Evolutionary conservation across 2,329 filamentous ascomycete genomes (phyloP).

Genomic region (Gnomoniopsis smithogilvyi): DNA sequence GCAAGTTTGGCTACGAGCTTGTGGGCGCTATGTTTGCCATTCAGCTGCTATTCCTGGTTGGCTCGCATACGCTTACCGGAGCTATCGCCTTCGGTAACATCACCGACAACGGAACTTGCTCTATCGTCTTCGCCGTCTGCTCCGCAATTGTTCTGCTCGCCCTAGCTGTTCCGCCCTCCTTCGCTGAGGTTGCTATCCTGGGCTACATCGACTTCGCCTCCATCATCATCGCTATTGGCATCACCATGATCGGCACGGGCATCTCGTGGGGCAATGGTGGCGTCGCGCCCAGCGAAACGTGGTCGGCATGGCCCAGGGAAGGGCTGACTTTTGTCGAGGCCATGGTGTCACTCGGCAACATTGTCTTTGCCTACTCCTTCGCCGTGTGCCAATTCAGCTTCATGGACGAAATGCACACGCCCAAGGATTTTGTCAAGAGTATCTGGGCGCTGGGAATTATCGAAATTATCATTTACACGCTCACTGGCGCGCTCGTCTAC

Average conservation of each 20-base stretch:
- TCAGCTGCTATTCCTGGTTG: slow-evolving; percentile 67
- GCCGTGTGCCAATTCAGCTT: slow-evolving; percentile 50
- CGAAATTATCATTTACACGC: slow-evolving; percentile 63
- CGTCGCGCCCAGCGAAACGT: slow-evolving; percentile 26
- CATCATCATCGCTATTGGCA: slow-evolving; percentile 59
- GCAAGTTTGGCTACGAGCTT: slow-evolving; percentile 58
- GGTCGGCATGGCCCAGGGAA: slow-evolving; percentile 44
- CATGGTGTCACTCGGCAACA: slow-evolving; percentile 63
- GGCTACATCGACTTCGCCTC: slow-evolving; percentile 58
- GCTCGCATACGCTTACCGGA: slow-evolving; percentile 69
- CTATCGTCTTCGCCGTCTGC: slow-evolving; percentile 42
- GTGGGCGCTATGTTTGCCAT: slow-evolving; percentile 59
- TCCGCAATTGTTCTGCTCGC: slow-evolving; percentile 44
- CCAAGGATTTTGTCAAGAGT: slow-evolving; percentile 46
- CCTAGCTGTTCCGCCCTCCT: slow-evolving; percentile 45
- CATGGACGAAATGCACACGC: slow-evolving; percentile 53
- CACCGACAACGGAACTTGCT: slow-evolving; percentile 50
- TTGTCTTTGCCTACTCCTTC: slow-evolving; percentile 66
- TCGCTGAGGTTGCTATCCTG: slow-evolving; percentile 46
- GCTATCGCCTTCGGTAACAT: slow-evolving; percentile 66
- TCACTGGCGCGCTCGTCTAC: slow-evolving; percentile 67
- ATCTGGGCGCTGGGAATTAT: slow-evolving; percentile 60
- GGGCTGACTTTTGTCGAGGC: slow-evolving; percentile 48
- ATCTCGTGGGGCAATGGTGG: slow-evolving; percentile 32
- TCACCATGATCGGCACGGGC: slow-evolving; percentile 65